A percentile compares a stretch with the other conserved stretches of the same genome.
phyloP scores from a whole-genome alignment of 306 rosid species.

The Acacia confusa region DNA sequence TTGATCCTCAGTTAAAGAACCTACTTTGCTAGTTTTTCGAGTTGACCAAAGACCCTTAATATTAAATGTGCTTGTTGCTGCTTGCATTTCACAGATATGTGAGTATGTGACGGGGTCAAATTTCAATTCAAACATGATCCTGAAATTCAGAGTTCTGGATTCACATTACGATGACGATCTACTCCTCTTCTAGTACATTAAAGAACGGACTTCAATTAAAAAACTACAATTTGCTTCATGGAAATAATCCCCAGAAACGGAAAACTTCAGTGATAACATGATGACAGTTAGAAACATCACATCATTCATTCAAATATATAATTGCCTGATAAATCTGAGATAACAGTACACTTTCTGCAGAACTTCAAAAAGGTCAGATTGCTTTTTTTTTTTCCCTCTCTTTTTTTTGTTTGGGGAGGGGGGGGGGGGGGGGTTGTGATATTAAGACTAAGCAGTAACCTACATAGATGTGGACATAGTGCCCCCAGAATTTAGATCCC shows the following conservation, averaged over 20 bases:
- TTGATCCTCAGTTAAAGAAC: neutral
- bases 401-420: too few relatives aligned
- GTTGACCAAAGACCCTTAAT: constrained; percentile 13
- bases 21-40: neutral
- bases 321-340: neutral
- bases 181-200: neutral
- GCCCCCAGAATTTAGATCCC: neutral
- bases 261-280: neutral
- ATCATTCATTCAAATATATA: neutral
- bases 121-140: neutral
- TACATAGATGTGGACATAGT: neutral
- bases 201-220: neutral
- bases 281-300: neutral
- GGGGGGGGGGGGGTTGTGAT: too few relatives aligned
- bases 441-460: neutral
- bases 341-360: neutral
- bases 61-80: neutral
- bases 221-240: neutral
- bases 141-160: neutral
- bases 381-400: too few relatives aligned
- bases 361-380: neutral
- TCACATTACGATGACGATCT: neutral
- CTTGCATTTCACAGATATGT: neutral
- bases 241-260: neutral
- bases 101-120: neutral